Base-by-base conservation (phyloP, 805 yeast genomes). In the Nakazawaea ishiwadae region DNA sequence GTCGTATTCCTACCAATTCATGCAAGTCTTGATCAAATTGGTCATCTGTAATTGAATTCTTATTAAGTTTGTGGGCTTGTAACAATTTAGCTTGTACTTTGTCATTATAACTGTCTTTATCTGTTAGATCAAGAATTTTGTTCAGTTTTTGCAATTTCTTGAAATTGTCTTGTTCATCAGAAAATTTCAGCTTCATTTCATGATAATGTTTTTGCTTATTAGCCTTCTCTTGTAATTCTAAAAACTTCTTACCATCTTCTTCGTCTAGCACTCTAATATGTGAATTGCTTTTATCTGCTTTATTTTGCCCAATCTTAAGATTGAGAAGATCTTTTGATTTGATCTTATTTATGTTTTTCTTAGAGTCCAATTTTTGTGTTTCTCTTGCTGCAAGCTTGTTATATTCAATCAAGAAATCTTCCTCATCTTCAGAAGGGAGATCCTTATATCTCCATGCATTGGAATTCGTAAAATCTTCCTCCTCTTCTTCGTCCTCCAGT, bases 381-480 rank as follows among this genome's bases (percentile, higher is more conserved):
- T 17, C 44, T 41, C n/a, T 44, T 37, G n/a, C 45, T 46, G 15
- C 45, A 9, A 17, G 37, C n/a, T 2, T 39, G 23, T 21, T 48
- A 46, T 11, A 32, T 35, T 27, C 38, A 18, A 20, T 49, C 45
- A 18, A 18, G 10, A 28, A 14, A n/a, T 28, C 31, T 12, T 35
- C 48, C 26, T 23, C 26, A 23, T 53, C 56, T 29, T 49, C 49
- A 2, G 49, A 40, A 4, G 49, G 43, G 4, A 53, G 27, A 1
- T 46, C 58, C 20, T 49, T 44, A 37, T 53, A 59, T 32, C 65
- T 47, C 66, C 66, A 61, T 0, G 48, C 34, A 39, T 61, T 61
- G 6, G 51, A 37, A 37, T 38, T 28, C 4, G 39, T 30, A 28
- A 35, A 29, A 21, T 37, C 46, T 16, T 37, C 26, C 9, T 12